phyloP scores from a whole-genome alignment of 106 monocot species.

The Acanthochlamys bracteata region DNA sequence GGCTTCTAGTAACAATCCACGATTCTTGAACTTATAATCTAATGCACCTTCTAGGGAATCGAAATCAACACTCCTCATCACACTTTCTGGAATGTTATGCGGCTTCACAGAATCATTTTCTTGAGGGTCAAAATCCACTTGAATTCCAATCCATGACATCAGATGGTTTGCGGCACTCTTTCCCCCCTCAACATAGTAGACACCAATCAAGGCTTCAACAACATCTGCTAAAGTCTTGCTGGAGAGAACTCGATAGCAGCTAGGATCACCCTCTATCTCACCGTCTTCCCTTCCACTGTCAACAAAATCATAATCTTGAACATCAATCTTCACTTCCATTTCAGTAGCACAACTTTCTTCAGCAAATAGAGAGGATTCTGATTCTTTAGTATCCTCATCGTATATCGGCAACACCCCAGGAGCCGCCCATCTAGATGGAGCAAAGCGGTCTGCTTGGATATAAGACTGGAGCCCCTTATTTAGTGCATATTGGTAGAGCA shows the following conservation, averaged over 20 bases:
- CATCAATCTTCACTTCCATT: slow-evolving; percentile 6
- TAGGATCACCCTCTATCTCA: slow-evolving; percentile 78
- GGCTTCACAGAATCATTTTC: slow-evolving; percentile 44
- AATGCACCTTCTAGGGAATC: slow-evolving; percentile 61
- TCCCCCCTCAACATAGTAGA: slow-evolving; percentile 94
- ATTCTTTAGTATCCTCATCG: slow-evolving; percentile 85
- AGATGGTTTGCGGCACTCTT: slow-evolving; percentile 84
- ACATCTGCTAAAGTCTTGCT: slow-evolving; percentile 98
- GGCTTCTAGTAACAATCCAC: slow-evolving; percentile 69
- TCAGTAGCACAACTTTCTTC: slow-evolving; percentile 25
- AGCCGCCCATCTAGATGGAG: slow-evolving; percentile 94
- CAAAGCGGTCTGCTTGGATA: slow-evolving; percentile 91
- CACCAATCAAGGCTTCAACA: slow-evolving; percentile 94
- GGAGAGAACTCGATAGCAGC: slow-evolving; percentile 83
- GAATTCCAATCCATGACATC: slow-evolving; percentile 89
- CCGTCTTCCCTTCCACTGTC: slow-evolving; percentile 75
- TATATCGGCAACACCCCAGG: slow-evolving; percentile 94
- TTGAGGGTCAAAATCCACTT: slow-evolving; percentile 58
- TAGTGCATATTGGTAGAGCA: slow-evolving; percentile 81
- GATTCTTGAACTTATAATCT: slow-evolving; percentile 53
- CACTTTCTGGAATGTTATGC: slow-evolving; percentile 61
- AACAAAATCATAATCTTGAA: slow-evolving; percentile 37
- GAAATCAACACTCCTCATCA: slow-evolving; percentile 74
- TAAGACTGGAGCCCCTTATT: slow-evolving; percentile 86
- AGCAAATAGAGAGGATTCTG: slow-evolving; percentile 25